Base-by-base conservation (phyloP, 2,329 filamentous ascomycete genomes). In the Blastomyces silverae region DNA sequence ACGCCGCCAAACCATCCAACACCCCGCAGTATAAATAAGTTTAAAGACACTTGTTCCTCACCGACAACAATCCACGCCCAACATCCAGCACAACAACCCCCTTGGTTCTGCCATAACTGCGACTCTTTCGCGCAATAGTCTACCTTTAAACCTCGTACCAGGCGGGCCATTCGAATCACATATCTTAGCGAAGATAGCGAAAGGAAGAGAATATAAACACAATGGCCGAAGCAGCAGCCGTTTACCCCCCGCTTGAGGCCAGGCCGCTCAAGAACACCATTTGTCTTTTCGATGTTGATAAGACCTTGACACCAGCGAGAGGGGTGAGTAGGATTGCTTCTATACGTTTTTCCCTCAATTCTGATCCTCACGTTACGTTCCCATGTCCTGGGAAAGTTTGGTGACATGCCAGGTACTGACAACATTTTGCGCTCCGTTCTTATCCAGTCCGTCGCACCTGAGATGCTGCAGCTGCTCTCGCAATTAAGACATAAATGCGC, bases 281-380 rank as follows among this genome's bases (percentile, higher is more conserved):
- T 78, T 88, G 87, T 74, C 88, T 99, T 69, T 99, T 99, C 79
- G 94, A 99, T 79, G 94, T 99, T 66, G 94, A 99, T 77, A 90
- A 86, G 74, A 97, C 94, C 39, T 85, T 99, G 71, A 94, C 92
- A 20, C 89, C 87, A 53, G 88, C 94, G 57, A 87, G 94, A 70
- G 83, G 84, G 72, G 90, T 95, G 82, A 67, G 83, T 77, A 48
- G n/a, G 17, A 44, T 17, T 22, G 22, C 15, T 37, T 46, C 25
- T n/a, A 55, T 34, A 58, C 44, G 20, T 37, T 17, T 17, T 37
- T 59, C 28, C 13, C 28, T 58, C n/a, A 13, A 22, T 53, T 37
- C 20, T 37, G 11, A n/a, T 56, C 31, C 53, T 56, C 20, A 10
- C 6, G 25, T 56, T 56, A n/a, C 17, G 2, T 56, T 31, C 25